phyloP scores from a whole-genome alignment of 78 protist species.

The Bigelowiella natans region DNA sequence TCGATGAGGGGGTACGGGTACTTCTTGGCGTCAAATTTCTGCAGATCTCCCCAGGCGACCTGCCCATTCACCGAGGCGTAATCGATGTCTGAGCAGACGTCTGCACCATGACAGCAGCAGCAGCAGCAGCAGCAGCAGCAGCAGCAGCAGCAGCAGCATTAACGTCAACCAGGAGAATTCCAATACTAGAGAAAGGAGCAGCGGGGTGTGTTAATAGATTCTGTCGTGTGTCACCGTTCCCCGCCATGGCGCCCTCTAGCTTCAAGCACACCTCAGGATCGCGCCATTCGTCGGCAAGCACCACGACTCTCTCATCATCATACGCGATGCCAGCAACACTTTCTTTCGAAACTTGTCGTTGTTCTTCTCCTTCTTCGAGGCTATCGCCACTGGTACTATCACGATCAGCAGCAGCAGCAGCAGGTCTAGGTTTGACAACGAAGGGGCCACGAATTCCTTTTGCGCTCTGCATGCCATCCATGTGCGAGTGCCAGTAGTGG shows the following conservation, averaged over 20 bases:
- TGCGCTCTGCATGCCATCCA: not conserved
- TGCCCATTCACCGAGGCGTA: not conserved
- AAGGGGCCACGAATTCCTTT: not conserved
- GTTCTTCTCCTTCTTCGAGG: too few relatives aligned
- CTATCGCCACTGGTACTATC: too few relatives aligned
- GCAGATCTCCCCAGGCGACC: not conserved
- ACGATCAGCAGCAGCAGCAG: too few relatives aligned
- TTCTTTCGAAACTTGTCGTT: too few relatives aligned
- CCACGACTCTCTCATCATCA: not conserved
- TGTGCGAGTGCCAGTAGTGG: not conserved
- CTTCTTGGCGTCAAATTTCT: not conserved
- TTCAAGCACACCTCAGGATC: not conserved
- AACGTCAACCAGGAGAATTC: too few relatives aligned
- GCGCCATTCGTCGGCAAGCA: not conserved
- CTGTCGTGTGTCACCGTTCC: too few relatives aligned
- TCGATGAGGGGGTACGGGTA: not conserved
- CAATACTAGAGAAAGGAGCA: too few relatives aligned
- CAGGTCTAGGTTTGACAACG: not conserved
- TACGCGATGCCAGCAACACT: not conserved
- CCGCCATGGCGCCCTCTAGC: not conserved
- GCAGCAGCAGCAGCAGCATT: too few relatives aligned
- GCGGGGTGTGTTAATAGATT: too few relatives aligned
- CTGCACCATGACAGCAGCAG: too few relatives aligned
- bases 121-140: too few relatives aligned
- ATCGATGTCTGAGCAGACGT: not conserved